Evolutionary conservation across 2,329 filamentous ascomycete species (phyloP), one percentile per base, ranked within the genome.

Genomic region (Colletotrichum endophyticum): DNA sequence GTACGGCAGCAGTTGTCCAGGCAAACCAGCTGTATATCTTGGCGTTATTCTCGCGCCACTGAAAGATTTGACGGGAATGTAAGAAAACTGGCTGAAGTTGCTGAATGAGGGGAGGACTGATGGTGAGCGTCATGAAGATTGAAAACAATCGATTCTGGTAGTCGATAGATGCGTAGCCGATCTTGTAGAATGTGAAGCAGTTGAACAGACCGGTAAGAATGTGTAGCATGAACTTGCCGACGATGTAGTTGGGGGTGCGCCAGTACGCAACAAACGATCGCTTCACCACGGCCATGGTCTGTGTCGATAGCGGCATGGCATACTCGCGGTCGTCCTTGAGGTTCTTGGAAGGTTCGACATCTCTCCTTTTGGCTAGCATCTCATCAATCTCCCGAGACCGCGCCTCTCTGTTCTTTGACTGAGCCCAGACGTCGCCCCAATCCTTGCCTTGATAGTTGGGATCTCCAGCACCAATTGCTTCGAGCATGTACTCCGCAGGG

Each of bases 11-110:
- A 4, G 91, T 92, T 0, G 91, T 90, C 84, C 94, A 95, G 0
- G 94, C 93, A 16, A 90, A 84, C 94, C 94, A 96, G 3, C 91
- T 93, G 84, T 96, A 97, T 30, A 95, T 95, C 83, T 95, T 95
- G 19, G 93, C 91, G n/a, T 91, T 94, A 66, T 92, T 90, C 83
- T 97, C 95, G 7, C 95, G 90, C 3, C 90, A 91, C 82, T 94
- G 86, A 85, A 95, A 97, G 30, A 96, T 88, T 36, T 90, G 88
- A 6, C 94, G 89, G 61, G 92, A 90, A 75, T 90, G 87, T 68
- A 95, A 86, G 81, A 94, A 96, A 7, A 91, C 90, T 1, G 95
- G 95, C 80, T 96, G 94, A 0, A 96, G 87, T 79, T 96, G 94
- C 80, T 96, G 93, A 74, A 96, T 94, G 1, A 96, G 86, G 0